Percentiles rank a stretch among this genome's conserved stretches.
Evolutionary conservation across 2,329 filamentous ascomycete species (phyloP).

Genomic region (Colletotrichum sp.): DNA sequence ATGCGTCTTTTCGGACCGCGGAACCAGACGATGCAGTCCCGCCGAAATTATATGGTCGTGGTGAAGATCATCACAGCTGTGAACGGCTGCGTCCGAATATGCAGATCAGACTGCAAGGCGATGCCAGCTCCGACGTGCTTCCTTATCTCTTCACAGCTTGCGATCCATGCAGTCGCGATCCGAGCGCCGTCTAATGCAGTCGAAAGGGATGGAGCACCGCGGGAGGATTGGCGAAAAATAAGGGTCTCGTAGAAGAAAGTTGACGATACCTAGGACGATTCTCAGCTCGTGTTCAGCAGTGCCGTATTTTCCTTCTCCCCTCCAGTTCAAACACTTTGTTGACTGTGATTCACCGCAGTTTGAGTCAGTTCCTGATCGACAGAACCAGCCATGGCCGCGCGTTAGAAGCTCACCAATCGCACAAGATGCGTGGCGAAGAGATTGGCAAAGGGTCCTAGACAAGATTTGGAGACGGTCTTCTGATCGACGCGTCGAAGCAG

Average conservation of each 20-base stretch:
- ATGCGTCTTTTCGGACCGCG: background rate
- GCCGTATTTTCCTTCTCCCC: background rate
- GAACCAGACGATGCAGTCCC: background rate
- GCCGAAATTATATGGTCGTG: background rate
- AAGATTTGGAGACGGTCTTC: background rate
- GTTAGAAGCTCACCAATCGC: constrained; percentile 1
- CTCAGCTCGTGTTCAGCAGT: background rate
- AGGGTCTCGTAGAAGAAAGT: background rate
- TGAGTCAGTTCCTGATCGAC: constrained; percentile 1
- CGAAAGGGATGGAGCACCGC: constrained; percentile 2
- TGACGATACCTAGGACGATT: background rate
- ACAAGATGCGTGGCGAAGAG: background rate
- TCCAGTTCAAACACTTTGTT: background rate
- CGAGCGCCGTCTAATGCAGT: background rate
- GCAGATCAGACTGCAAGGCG: constrained; percentile 1
- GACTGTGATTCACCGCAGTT: background rate
- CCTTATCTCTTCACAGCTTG: background rate
- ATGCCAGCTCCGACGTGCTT: background rate
- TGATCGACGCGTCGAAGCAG: background rate
- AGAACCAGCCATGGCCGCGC: background rate
- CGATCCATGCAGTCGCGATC: constrained; percentile 1
- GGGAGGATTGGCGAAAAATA: background rate
- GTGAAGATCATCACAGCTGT: background rate
- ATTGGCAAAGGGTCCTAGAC: background rate
- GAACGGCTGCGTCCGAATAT: background rate